Evolutionary conservation across 2,329 filamentous ascomycete genomes (phyloP).

Genomic region (Rutstroemia sp.): DNA sequence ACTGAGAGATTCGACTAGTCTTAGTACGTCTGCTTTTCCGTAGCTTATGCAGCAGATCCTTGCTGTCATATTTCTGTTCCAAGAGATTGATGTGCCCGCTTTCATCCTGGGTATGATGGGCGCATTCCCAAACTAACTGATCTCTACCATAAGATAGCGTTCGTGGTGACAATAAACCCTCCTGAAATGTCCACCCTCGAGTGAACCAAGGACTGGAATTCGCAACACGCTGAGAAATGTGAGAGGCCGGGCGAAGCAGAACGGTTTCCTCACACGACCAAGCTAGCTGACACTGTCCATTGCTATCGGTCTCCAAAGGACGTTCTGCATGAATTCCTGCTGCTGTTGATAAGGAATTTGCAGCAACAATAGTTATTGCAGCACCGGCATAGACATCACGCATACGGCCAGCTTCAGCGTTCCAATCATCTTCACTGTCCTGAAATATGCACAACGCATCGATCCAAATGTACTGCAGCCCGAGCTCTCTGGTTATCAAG

Average conservation of each 20-base stretch:
- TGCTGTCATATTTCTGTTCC: constrained; percentile 12
- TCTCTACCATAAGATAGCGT: constrained; percentile 6
- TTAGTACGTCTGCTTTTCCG: constrained; percentile 5
- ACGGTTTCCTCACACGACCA: neutral
- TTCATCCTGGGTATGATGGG: constrained; percentile 1
- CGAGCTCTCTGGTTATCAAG: neutral
- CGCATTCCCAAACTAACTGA: constrained; percentile 11
- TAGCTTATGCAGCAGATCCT: constrained; percentile 10
- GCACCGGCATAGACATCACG: constrained; percentile 5
- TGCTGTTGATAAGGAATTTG: constrained; percentile 3
- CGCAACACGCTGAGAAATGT: constrained; percentile 4
- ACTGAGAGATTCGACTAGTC: neutral
- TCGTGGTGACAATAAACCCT: constrained; percentile 5
- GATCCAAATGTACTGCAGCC: constrained; percentile 7
- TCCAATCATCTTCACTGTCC: constrained; percentile 6
- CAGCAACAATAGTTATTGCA: neutral
- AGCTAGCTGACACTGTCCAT: neutral
- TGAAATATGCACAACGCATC: constrained; percentile 7
- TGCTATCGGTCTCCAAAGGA: neutral
- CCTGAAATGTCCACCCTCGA: constrained; percentile 7
- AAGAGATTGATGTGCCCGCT: constrained; percentile 8
- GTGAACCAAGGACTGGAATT: constrained; percentile 6
- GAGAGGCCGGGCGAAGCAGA: neutral
- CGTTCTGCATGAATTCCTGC: constrained; percentile 3
- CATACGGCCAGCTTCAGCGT: constrained; percentile 1